These are phyloP conservation scores for Aureobasidium melanogenum DNA, from an alignment of 2,329 filamentous ascomycete species.

Conservation along the genomic window DNA sequence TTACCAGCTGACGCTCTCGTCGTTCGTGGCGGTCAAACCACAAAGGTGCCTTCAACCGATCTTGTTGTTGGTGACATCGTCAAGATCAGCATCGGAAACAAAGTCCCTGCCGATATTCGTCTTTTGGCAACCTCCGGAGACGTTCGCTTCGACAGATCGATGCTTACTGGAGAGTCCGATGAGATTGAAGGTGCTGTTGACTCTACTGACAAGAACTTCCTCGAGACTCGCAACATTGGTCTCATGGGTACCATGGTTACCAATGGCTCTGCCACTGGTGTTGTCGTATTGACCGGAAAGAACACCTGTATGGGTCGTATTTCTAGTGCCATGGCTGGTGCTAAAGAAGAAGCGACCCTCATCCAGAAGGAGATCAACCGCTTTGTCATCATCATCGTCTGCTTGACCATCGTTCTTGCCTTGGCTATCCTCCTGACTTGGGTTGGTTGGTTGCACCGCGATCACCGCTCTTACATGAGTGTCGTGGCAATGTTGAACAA, in stretches of 20 bases:
- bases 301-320: conserved; percentile 37
- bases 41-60: conserved; percentile 26
- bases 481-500: conserved; percentile 38
- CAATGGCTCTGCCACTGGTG: conserved; percentile 33
- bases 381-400: conserved; percentile 37
- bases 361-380: conserved; percentile 37
- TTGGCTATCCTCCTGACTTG: conserved; percentile 37
- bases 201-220: conserved; percentile 33
- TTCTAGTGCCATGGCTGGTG: conserved; percentile 29
- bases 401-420: conserved; percentile 31
- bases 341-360: conserved; percentile 32
- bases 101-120: conserved; percentile 36
- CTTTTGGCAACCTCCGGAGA: conserved; percentile 35
- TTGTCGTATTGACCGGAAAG: conserved; percentile 34
- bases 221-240: conserved; percentile 37
- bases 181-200: conserved; percentile 35
- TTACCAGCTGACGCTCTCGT: conserved; percentile 37
- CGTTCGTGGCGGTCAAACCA: conserved; percentile 31
- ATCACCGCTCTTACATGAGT: conserved; percentile 33
- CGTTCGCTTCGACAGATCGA: conserved; percentile 34
- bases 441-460: conserved; percentile 32
- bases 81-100: conserved; percentile 32
- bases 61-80: conserved; percentile 35
- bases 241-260: conserved; percentile 37
- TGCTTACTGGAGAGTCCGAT: conserved; percentile 36